Conservation (phyloP, 306 rosid species). For the Ormosia emarginata region DNA sequence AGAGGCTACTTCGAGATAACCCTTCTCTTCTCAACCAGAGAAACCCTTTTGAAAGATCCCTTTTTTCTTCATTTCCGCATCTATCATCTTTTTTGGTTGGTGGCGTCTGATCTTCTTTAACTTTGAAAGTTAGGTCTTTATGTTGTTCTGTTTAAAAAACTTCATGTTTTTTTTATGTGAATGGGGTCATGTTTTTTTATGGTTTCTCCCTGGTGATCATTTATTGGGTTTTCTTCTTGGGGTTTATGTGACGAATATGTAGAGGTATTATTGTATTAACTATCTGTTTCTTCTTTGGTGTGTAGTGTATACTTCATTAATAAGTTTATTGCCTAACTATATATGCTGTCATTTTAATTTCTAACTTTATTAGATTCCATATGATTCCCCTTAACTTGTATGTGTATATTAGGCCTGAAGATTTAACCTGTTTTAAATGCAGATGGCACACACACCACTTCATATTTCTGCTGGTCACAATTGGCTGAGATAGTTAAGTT, state of each 20-base stretch:
- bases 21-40: conserved; percentile 76
- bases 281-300: not conserved
- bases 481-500: conserved; percentile 67
- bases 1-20: conserved; percentile 67
- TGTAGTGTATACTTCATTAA: not conserved
- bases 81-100: not conserved
- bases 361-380: not conserved
- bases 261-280: not conserved
- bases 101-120: not conserved
- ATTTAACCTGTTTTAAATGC: conserved; percentile 24
- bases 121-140: not conserved
- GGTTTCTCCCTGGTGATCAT: not conserved
- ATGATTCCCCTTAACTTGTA: not conserved
- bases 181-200: not conserved
- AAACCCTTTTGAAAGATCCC: conserved; percentile 74
- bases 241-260: conserved; percentile 6
- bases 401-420: conserved; percentile 6
- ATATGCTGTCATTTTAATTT: not conserved
- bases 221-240: not conserved
- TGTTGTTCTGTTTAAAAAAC: not conserved
- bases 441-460: conserved; percentile 95
- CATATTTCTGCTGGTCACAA: conserved; percentile 87
- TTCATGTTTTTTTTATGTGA: not conserved
- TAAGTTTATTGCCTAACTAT: conserved; percentile 5
- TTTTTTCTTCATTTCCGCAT: not conserved